Base-by-base conservation (phyloP, 2,329 filamentous ascomycete genomes). In the Teratosphaeria zuluensis region DNA sequence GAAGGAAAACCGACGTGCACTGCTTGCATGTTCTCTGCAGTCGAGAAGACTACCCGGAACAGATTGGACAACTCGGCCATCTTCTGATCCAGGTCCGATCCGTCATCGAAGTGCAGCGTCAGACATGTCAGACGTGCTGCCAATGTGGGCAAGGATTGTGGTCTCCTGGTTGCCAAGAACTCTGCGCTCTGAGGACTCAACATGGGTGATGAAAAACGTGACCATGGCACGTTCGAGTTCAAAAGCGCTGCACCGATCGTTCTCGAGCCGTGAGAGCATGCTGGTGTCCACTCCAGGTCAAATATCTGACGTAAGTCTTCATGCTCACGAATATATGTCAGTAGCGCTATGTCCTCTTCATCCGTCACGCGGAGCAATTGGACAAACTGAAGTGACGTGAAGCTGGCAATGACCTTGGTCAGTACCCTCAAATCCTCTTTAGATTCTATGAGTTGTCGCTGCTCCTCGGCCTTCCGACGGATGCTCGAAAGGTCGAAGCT, bases 1-100 rank as follows among this genome's bases (percentile, higher is more conserved):
- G 80, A 78, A 0, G 82, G 81, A 63, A 87, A 88, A 3, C 85
- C 84, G 35, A 88, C 76, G 64, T 88, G 84, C 19, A 88, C 74
- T 21, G 83, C 80, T 59, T 82, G 78, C 65, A 88, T 80, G 59
- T 84, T 84, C 56, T 76, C 78, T 4, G 85, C 82, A 9, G 81
- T 78, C 2, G 70, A 74, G 65, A 88, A 86, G 28, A 87, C 77
- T 4, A 75, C 77, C 51, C 77, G 76, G 62, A 87, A 86, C 8
- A 84, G 74, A 2, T 70, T 69, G 3, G 84, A 84, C 0, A 88
- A 74, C 59, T 81, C 77, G 21, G 74, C 73, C 74, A 87, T 84
- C 59, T 80, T 80, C 32, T 76, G 73, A 61, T 84, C 81, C 16
- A 86, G 74, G 64, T 85, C 79, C 3, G 73, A 73, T 28, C 77